Conservation (phyloP, 169 alveolate species). For the Cryptosporidium parvum region DNA sequence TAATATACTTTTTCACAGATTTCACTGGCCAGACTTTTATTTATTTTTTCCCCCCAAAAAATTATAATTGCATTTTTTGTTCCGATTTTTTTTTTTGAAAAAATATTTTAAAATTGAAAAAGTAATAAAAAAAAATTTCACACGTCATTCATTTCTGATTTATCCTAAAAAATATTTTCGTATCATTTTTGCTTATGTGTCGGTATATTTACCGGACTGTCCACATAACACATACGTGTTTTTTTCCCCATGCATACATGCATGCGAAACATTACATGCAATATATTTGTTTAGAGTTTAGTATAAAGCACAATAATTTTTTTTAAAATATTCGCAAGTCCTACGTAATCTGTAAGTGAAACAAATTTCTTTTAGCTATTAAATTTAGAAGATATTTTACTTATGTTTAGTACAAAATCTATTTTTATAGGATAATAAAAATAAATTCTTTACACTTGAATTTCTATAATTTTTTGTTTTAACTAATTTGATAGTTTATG, state of each 20-base stretch:
- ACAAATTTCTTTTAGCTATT: too few relatives aligned
- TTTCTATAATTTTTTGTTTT: too few relatives aligned
- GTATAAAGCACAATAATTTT: too few relatives aligned
- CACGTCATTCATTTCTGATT: conserved; percentile 10
- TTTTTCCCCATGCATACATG: conserved; percentile 27
- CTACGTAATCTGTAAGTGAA: background rate
- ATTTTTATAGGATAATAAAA: too few relatives aligned
- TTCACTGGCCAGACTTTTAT: conserved; percentile 11
- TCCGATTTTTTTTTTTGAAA: background rate
- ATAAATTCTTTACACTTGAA: too few relatives aligned
- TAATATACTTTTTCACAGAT: conserved; percentile 7
- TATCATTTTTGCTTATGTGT: conserved; percentile 14
- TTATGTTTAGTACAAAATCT: background rate
- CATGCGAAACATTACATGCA: conserved; percentile 43
- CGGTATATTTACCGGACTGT: conserved; percentile 47
- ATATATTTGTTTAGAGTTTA: background rate
- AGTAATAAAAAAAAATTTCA: background rate
- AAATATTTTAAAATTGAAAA: background rate
- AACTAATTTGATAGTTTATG: background rate
- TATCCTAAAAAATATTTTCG: background rate
- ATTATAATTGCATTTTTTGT: conserved; percentile 29
- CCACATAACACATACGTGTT: conserved; percentile 66
- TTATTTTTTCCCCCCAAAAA: background rate
- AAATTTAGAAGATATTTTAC: background rate
- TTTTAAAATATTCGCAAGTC: background rate